Evolutionary conservation across 1,139 yeast genomes (phyloP).

Genomic region (Saccharomyces hybrid): DNA sequence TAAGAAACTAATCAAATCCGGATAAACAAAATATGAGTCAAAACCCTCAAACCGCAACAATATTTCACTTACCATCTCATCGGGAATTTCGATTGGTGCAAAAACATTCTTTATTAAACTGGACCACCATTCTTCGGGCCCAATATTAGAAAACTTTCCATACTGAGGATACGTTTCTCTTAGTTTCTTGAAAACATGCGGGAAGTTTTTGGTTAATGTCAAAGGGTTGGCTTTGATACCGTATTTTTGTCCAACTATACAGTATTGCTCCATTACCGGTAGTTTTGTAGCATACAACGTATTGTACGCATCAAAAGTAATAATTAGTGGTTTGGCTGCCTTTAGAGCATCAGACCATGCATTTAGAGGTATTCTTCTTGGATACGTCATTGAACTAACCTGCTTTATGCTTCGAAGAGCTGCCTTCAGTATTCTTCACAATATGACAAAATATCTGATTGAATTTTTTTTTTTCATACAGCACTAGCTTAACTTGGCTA

Average conservation of each 20-base stretch:
- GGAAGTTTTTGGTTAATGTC: slow-evolving; percentile 27
- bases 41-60: slow-evolving; percentile 41
- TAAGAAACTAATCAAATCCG: slow-evolving; percentile 47
- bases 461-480: no score
- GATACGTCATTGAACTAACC: slow-evolving; percentile 6
- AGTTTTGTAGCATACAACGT: slow-evolving; percentile 53
- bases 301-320: slow-evolving; percentile 62
- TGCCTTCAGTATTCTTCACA: no score
- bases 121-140: slow-evolving; percentile 53
- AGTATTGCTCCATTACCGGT: slow-evolving; percentile 48
- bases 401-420: no score
- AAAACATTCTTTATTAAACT: slow-evolving; percentile 41
- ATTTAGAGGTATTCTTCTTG: slow-evolving; percentile 12
- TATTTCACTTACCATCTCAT: slow-evolving; percentile 34
- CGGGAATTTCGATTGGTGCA: slow-evolving; percentile 26
- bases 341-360: slow-evolving; percentile 8
- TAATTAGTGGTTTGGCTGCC: slow-evolving; percentile 37
- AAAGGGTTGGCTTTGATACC: slow-evolving; percentile 38
- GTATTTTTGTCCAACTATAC: slow-evolving; percentile 37
- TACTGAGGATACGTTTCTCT: slow-evolving; percentile 46
- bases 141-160: slow-evolving; percentile 39
- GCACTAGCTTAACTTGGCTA: no score
- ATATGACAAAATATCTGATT: no score
- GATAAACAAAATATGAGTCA: slow-evolving; percentile 46
- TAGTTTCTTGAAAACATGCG: slow-evolving; percentile 28